Base-by-base conservation (phyloP, 805 yeast species). In the Candida chilensis region DNA sequence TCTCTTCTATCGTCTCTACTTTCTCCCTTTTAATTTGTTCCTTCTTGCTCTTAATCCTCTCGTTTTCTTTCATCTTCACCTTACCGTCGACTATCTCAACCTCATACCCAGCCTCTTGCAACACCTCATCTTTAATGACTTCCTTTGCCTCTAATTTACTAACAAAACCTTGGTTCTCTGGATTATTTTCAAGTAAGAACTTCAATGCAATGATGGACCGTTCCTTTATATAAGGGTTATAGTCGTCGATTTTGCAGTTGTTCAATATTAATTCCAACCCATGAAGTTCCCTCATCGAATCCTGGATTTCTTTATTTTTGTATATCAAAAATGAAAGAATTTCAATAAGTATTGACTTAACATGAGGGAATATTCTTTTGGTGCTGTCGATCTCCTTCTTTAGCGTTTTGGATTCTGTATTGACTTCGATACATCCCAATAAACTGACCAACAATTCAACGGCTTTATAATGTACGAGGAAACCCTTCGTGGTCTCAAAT, bases 141-240 rank as follows among this genome's bases (percentile, higher is more conserved):
- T 76, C 70, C 34, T 71, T 64, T 0, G 96, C 95, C 48, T 90
- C 96, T 35, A 90, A 51, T 21, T 66, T 54, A 0, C 83, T 76
- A 1, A 90, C 87, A 48, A 87, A 74, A 1, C 67, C 61, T 52
- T 90, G 96, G 49, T 90, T 92, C 28, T 59, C 63, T 4, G 40
- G 44, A 42, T 92, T 92, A 7, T 69, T 63, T 16, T 71, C 69
- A 11, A 90, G 53, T 19, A 87, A 52, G 36, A 76, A 78, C 43
- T 78, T 72, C 17, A 92, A 48, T 45, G 96, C 85, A 5, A 90
- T 55, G 20, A 92, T 82, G 2, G 94, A 70, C 36, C 90, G 60
- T 46, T 90, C 98, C 39, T 85, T 80, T 33, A 83, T 78, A 42
- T 68, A 90, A 0, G 96, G 97, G 49, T 92, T 94, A 47, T 83